A percentile compares a stretch with the other conserved stretches of the same genome.
Conservation (phyloP, 495 filamentous ascomycete genomes). For the Cryomyces minteri region DNA sequence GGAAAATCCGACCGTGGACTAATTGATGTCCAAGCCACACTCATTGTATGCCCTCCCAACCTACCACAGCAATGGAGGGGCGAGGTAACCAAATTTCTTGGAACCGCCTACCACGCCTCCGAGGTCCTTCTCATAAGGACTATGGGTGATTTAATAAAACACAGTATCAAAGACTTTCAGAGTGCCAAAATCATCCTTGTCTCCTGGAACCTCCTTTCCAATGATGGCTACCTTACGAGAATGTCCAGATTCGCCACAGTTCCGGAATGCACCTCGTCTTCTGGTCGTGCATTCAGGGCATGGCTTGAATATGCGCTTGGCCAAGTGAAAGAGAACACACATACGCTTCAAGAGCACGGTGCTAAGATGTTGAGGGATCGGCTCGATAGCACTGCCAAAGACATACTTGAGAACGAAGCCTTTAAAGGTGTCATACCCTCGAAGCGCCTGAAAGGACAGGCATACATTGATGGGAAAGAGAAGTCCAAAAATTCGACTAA, state of each 20-base stretch:
- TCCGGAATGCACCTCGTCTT: constrained; percentile 19
- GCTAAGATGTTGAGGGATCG: constrained; percentile 14
- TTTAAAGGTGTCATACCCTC: constrained; percentile 13
- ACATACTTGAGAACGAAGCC: constrained; percentile 6
- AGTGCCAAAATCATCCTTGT: constrained; percentile 40
- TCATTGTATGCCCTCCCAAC: constrained; percentile 47
- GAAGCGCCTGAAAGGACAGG: constrained; percentile 12
- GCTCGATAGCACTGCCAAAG: constrained; percentile 13
- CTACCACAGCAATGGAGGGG: constrained; percentile 47
- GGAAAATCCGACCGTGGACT: constrained; percentile 1
- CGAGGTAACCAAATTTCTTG: constrained; percentile 43
- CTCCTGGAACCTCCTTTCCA: constrained; percentile 27
- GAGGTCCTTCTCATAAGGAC: constrained; percentile 25
- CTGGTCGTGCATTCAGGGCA: constrained; percentile 27
- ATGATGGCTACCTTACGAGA: constrained; percentile 26
- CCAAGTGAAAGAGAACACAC: constrained; percentile 25
- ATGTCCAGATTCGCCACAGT: constrained; percentile 34
- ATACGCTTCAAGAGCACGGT: constrained; percentile 15
- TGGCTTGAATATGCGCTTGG: constrained; percentile 32
- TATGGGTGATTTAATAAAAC: constrained; percentile 14
- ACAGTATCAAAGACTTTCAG: constrained; percentile 23
- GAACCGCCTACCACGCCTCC: background rate
- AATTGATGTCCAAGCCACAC: constrained; percentile 41
- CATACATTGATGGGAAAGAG: constrained; percentile 2
- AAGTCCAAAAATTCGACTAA: constrained; percentile 1